Base-by-base conservation (phyloP, 176 grass and related monocot genomes). In the Avena insularis region DNA sequence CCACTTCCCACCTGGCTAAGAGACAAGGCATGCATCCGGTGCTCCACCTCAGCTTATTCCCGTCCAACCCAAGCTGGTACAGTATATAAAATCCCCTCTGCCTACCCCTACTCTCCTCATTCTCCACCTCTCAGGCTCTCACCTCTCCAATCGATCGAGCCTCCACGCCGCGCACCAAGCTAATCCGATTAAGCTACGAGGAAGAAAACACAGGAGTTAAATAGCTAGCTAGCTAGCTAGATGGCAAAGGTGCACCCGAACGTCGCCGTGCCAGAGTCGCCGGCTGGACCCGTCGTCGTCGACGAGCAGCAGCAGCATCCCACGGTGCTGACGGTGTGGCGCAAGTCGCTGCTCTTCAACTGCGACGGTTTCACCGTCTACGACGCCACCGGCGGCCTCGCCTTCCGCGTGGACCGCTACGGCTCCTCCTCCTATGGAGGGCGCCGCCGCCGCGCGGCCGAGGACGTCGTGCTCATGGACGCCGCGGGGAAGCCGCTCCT, bases 321-420 rank as follows among this genome's bases (percentile, higher is more conserved):
- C 2, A 25, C 84, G 55, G 84, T 84, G 40, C 87, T 96, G 19
- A 96, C 94, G n/a, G 94, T 96, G 65, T 96, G 94, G 94, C 86
- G 91, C 61, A 95, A 90, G 82, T 95, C 94, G 1, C 81, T 95
- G 4, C 88, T 95, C 33, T 93, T 96, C 87, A 93, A 90, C 78
- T 93, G 87, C 85, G 78, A 88, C 20, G 94, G 94, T 4, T 96
- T 96, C 87, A 96, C 94, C 3, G 94, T 96, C 19, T 96, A 72
- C 53, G 91, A 96, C 58, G 48, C 87, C 11, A 86, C 61, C 9
- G 95, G 95, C 61, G 47, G 90, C 79, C 90, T 97, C 90, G 89
- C 90, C 54, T 97, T 91, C 88, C 91, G 95, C 45, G 91, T 97
- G 20, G 95, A 97, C 79, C 83, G 85, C 80, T 94, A 93, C 79